Evolutionary conservation across 2,329 filamentous ascomycete genomes (phyloP).

Genomic region (Hymenoscyphus scutula): DNA sequence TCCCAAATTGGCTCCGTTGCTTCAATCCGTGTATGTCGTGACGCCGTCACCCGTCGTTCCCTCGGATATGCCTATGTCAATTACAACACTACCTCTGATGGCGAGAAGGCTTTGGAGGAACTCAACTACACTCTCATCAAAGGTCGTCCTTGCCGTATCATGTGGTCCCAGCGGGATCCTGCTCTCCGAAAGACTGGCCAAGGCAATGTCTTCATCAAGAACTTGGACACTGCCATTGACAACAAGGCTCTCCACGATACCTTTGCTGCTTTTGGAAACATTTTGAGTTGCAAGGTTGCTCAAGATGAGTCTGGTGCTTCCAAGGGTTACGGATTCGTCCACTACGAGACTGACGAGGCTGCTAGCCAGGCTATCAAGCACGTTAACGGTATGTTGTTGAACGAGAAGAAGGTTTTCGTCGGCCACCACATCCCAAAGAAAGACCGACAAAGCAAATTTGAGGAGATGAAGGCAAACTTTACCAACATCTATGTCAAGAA

Average conservation of each 20-base stretch:
- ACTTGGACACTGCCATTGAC: conserved; percentile 96
- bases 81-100: conserved; percentile 96
- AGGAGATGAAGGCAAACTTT: conserved; percentile 99
- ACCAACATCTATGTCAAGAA: conserved; percentile 99
- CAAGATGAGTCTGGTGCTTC: conserved; percentile 96
- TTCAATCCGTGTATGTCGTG: conserved; percentile 99
- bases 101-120: conserved; percentile 97
- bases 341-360: conserved; percentile 99
- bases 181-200: conserved; percentile 98
- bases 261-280: conserved; percentile 98
- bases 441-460: conserved; percentile 99
- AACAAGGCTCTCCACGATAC: conserved; percentile 99
- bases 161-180: conserved; percentile 99
- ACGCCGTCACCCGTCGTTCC: conserved; percentile 96
- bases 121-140: conserved; percentile 99
- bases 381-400: conserved; percentile 98
- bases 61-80: conserved; percentile 99
- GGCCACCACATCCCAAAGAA: conserved; percentile 99
- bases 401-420: conserved; percentile 99
- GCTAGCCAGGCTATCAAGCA: conserved; percentile 98
- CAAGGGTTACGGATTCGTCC: conserved; percentile 98
- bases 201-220: conserved; percentile 99
- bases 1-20: conserved; percentile 98
- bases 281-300: conserved; percentile 98
- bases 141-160: conserved; percentile 97